Evolutionary conservation across 176 grass and related monocot genomes (phyloP), one percentile per base, ranked within the genome.

Genomic region (Avena sativa): DNA sequence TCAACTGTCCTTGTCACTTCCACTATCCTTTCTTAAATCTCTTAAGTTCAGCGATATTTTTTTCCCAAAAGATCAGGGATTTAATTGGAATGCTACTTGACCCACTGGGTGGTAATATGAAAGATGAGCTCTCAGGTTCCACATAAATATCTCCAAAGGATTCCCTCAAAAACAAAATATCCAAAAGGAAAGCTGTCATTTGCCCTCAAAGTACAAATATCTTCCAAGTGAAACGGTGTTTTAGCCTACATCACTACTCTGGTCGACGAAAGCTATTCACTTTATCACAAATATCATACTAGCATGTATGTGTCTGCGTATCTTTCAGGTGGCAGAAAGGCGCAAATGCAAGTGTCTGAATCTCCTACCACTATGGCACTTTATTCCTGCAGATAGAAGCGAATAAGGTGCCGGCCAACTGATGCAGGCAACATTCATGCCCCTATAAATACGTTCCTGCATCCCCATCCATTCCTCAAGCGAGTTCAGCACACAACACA

Each of bases 391-490:
- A 71, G 13, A 85, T 40, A 59, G 17, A 59, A 43, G 20, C 58
- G n/a, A 2, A 72, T 25, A 50, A 48, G 70, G 20, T 49, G 47
- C 58, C 58, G 58, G 58, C 72, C 47, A 49, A 59, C 74, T 59
- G 25, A 59, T 16, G 30, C 9, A 50, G 12, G 12, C 69, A 61
- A 48, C 25, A 21, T 50, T 7, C 44, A 14, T 34, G 34, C 14
- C 43, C 79, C 72, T 83, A 86, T 71, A 90, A 90, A 86, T 82
- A 71, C 72, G 53, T 30, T 17, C 20, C 20, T n/a, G 17, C 30
- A 2, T 36, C 48, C 1, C 25, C 74, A 9, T 46, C 71, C 1
- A 28, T 2, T 66, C 3, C 58, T 15, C 49, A 59, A 68, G 23
- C 3, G 7, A 81, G 48, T 61, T 26, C 60, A 63, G 8, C 1